Evolutionary conservation across 176 grass and related monocot genomes (phyloP).

Genomic region (Oryza meridionalis): DNA sequence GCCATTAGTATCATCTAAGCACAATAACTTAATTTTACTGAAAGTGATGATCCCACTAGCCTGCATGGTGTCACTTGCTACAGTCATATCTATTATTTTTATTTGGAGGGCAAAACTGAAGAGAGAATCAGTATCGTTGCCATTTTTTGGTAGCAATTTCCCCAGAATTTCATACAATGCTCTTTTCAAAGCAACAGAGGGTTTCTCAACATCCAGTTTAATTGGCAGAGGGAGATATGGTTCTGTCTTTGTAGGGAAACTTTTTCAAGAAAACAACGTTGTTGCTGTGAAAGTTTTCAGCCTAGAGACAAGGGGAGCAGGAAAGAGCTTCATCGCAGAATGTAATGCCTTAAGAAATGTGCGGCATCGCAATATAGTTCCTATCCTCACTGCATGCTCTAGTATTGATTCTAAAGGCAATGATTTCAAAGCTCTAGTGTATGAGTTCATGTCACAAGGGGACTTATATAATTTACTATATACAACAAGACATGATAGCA

Average conservation of each 20-base stretch:
- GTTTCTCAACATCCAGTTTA: slow-evolving; percentile 11
- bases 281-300: slow-evolving; percentile 23
- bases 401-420: background rate
- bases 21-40: background rate
- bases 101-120: background rate
- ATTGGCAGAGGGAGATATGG: slow-evolving; percentile 23
- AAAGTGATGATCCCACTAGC: slow-evolving; percentile 8
- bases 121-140: background rate
- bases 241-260: slow-evolving; percentile 28
- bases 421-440: slow-evolving; percentile 38
- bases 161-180: slow-evolving; percentile 11
- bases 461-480: slow-evolving; percentile 27
- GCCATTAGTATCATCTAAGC: background rate
- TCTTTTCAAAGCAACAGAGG: slow-evolving; percentile 25
- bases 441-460: slow-evolving; percentile 30
- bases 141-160: background rate
- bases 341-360: slow-evolving; percentile 29
- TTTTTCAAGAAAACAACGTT: too few species aligned
- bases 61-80: background rate
- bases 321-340: slow-evolving; percentile 32
- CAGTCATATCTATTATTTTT: background rate
- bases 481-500: background rate
- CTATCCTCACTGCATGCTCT: slow-evolving; percentile 25
- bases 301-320: slow-evolving; percentile 24
- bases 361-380: slow-evolving; percentile 25